Evolutionary conservation across 345 rosid species (phyloP), one percentile per base, ranked within the genome.

Genomic region (Cardamine resedifolia): DNA sequence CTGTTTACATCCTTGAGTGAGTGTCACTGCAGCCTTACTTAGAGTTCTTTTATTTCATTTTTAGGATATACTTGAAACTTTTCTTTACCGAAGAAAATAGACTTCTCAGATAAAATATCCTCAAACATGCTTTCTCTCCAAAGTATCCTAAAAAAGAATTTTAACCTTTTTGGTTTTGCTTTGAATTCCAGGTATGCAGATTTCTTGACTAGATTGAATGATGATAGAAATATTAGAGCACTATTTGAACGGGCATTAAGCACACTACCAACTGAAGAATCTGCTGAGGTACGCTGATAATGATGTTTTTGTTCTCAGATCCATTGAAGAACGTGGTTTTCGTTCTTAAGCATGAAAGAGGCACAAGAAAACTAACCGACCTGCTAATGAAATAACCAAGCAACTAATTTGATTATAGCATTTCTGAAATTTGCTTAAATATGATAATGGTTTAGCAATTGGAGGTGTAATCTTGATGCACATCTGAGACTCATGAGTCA

Each of bases 211-310:
- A 86, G 91, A 61, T 74, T 94, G 81, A 94, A 91, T 76, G 98
- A 94, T 69, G 98, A 91, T 69, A 90, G 85, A 73, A 94, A 94
- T 70, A 94, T 91, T 64, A 82, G 97, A 27, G 98, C 98, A 76
- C 77, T 94, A 63, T 94, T 91, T 84, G 98, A 94, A 80, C 81
- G 98, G 38, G 97, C 98, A 43, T 84, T 91, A 70, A 91, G 96
- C 79, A 85, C 97, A 24, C 81, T 94, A 58, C 96, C 97, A 55
- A 78, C 86, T 10, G 98, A 89, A 74, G 85, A 83, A 56, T 94
- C 98, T 68, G 77, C 81, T 80, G 98, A 94, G 97, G 98, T 93
- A 75, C n/a, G 66, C 45, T 76, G 18, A 52, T 39, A 57, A 24
- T 21, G 71, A 49, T 49, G 55, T n/a, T 57, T 38, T 64, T 2